Evolutionary conservation across 805 yeast species (phyloP).

Genomic region (Sporopachydermia quercuum): DNA sequence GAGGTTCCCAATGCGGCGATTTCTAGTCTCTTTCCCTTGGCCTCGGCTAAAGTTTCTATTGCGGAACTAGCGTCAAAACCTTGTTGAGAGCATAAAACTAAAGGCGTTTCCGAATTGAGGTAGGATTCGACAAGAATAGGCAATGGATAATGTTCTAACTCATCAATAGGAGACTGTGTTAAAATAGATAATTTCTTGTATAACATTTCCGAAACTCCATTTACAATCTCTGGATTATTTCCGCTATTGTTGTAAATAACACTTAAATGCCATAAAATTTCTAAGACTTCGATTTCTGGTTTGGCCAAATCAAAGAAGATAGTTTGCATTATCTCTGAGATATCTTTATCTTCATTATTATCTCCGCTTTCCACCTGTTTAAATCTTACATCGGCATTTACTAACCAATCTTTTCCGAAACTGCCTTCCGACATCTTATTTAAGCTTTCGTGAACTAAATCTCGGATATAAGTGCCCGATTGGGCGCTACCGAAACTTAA

Average conservation of each 20-base stretch:
- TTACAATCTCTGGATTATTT: too few species aligned
- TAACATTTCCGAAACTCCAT: not conserved
- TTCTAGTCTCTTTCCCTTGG: conserved; percentile 15
- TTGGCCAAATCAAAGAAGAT: too few species aligned
- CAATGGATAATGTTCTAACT: not conserved
- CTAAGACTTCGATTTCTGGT: not conserved
- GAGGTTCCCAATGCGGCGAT: conserved; percentile 60
- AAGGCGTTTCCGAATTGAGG: conserved; percentile 16
- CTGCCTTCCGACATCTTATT: too few species aligned
- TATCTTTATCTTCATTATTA: not conserved
- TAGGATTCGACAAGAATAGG: conserved; percentile 14
- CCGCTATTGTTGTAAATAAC: too few species aligned
- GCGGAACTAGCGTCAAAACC: conserved; percentile 54
- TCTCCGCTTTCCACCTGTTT: not conserved
- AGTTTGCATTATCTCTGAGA: too few species aligned
- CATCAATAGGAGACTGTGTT: not conserved
- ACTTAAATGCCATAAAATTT: too few species aligned
- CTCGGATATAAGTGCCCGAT: not conserved
- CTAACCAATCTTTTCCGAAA: too few species aligned
- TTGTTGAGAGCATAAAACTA: conserved; percentile 41
- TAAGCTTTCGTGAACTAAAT: too few species aligned
- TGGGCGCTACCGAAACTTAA: not conserved
- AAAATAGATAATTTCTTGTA: not conserved
- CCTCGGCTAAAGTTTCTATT: conserved; percentile 30
- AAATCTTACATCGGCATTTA: not conserved